Evolutionary conservation across 306 rosid species (phyloP).

Genomic region (Dryas octopetala): DNA sequence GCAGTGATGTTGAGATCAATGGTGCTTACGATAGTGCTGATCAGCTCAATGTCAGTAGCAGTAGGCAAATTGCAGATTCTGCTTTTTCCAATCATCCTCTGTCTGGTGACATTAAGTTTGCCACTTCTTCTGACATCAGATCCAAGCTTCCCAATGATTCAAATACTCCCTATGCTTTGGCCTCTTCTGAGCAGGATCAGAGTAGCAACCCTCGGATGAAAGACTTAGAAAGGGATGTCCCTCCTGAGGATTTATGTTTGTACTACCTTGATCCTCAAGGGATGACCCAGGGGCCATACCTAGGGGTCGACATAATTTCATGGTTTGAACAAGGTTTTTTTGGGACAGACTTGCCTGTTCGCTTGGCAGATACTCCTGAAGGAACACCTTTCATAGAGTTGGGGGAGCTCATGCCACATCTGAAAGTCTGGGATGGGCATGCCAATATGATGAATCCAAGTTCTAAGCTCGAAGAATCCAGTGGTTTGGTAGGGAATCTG

Average conservation of each 20-base stretch:
- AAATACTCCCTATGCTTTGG: slow-evolving; percentile 29
- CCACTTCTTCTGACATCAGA: slow-evolving; percentile 28
- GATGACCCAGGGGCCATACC: slow-evolving; percentile 52
- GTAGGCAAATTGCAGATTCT: slow-evolving; percentile 28
- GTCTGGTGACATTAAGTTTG: slow-evolving; percentile 24
- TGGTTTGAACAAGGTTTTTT: slow-evolving; percentile 68
- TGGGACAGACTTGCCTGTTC: slow-evolving; percentile 58
- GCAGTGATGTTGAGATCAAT: slow-evolving; percentile 26
- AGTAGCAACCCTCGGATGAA: slow-evolving; percentile 22
- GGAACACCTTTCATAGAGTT: slow-evolving; percentile 46
- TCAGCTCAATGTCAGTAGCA: slow-evolving; percentile 24
- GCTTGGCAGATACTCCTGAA: slow-evolving; percentile 51
- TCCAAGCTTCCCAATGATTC: slow-evolving; percentile 38
- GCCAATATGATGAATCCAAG: slow-evolving; percentile 24
- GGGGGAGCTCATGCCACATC: slow-evolving; percentile 55
- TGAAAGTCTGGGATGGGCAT: slow-evolving; percentile 31
- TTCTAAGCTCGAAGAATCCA: slow-evolving; percentile 33
- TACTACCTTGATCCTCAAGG: slow-evolving; percentile 70
- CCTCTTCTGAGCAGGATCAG: slow-evolving; percentile 34
- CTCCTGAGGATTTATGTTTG: slow-evolving; percentile 42
- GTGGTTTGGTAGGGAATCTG: slow-evolving; percentile 26
- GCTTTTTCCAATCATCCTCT: slow-evolving; percentile 14
- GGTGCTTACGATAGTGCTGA: slow-evolving; percentile 25
- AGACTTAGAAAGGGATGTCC: slow-evolving; percentile 25
- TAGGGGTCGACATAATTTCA: slow-evolving; percentile 54